These are phyloP conservation scores for Parasitella parasitica DNA, from an alignment of 371 early-diverging fungal species.

Conservation along the genomic window DNA sequence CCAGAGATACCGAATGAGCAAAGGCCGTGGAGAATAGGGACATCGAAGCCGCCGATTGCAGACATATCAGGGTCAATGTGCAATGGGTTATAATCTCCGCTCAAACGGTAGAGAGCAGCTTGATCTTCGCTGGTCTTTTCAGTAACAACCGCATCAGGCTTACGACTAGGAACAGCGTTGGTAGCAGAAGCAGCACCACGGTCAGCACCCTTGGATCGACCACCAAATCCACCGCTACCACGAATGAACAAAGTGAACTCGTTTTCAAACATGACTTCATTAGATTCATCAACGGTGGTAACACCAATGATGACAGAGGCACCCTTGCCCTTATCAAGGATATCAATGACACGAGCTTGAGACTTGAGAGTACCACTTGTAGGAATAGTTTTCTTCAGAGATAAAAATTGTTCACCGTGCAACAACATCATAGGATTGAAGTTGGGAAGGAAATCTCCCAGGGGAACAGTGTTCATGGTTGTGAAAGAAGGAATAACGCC, in stretches of 20 bases:
- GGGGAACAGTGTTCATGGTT: constrained; percentile 64
- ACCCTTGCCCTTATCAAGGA: constrained; percentile 96
- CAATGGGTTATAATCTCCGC: constrained; percentile 87
- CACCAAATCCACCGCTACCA: constrained; percentile 90
- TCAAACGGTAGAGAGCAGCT: constrained; percentile 94
- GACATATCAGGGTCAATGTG: constrained; percentile 97
- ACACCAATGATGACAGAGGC: constrained; percentile 81
- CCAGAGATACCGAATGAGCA: constrained; percentile 91
- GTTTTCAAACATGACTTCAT: constrained; percentile 79
- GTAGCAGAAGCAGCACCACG: constrained; percentile 81
- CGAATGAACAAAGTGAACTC: constrained; percentile 94
- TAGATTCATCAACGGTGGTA: constrained; percentile 75
- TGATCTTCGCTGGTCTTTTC: constrained; percentile 90
- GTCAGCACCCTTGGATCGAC: constrained; percentile 71
- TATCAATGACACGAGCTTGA: constrained; percentile 80
- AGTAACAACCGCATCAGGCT: constrained; percentile 77
- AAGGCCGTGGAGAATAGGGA: constrained; percentile 95
- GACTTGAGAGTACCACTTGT: constrained; percentile 77
- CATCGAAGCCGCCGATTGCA: constrained; percentile 90
- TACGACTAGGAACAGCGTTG: constrained; percentile 72
- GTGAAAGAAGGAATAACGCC: constrained; percentile 88
- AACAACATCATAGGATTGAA: constrained; percentile 98
- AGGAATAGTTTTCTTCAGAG: constrained; percentile 82
- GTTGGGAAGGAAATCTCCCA: constrained; percentile 78
- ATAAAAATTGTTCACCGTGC: constrained; percentile 96